Evolutionary conservation across 805 yeast species (phyloP), one percentile per base, ranked within the genome.

Genomic region (Yarrowia hollandica): DNA sequence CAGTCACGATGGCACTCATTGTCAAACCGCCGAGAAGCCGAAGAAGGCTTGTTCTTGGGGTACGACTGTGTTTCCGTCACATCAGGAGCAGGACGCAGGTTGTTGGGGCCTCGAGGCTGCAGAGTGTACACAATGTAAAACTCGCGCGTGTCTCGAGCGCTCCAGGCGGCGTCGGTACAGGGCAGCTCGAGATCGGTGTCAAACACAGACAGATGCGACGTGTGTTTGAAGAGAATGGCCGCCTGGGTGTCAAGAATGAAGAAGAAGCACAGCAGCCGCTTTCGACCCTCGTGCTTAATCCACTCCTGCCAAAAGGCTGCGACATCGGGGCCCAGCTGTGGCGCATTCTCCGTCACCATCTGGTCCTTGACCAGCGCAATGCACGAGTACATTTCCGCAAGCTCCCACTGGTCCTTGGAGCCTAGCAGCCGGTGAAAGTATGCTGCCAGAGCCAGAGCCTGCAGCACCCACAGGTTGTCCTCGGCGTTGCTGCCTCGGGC

Each of bases 151-250:
- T 15, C 56, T 23, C 37, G 30, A 2, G 79, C 75, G 26, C 67
- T 61, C 82, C 82, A 78, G 18, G 76, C 75, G 3, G 74, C 69
- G 61, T 78, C 82, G 0, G 77, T 66, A 34, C 74, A 77, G 2
- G 82, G 82, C 31, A 78, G 65, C 35, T 77, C 81, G 15, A 77
- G 61, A 19, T 75, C 73, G 18, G 78, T 67, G 22, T 77, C 79
- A 65, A 78, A 78, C 1, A 74, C 71, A 1, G 79, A 73, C 14
- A 78, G 50, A 25, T 71, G 65, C 12, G 72, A 69, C 8, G 70
- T 65, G 28, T 68, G 71, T 3, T 71, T 65, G 58, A 70, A 68
- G 12, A 77, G 66, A 22, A 74, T 69, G 1, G 75, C 71, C 16
- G 69, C 72, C 59, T 76, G 79, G 4, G 78, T 66, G 60, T 78